These are phyloP conservation scores for Sphenostylis stenocarpa DNA, from an alignment of 306 rosid species.

Conservation along the genomic window DNA sequence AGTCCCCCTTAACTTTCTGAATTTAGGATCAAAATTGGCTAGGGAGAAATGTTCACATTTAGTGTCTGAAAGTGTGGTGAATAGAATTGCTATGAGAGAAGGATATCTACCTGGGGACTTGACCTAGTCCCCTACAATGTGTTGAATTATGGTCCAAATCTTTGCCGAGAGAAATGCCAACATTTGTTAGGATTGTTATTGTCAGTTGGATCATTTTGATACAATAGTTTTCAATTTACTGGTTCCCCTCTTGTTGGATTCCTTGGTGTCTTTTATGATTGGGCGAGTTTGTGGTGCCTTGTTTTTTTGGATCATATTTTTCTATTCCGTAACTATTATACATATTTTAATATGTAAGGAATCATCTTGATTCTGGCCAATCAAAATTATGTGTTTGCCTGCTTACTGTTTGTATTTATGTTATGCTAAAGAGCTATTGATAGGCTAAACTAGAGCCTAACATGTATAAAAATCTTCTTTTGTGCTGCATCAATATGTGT, in stretches of 20 bases:
- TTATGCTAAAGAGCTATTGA: background rate
- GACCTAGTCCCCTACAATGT: background rate
- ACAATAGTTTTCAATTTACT: background rate
- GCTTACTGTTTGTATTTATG: background rate
- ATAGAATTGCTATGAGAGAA: background rate
- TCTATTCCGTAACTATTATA: background rate
- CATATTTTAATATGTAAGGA: background rate
- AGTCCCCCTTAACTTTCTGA: background rate
- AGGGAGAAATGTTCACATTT: background rate
- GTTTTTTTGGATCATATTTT: background rate
- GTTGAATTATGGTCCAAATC: background rate
- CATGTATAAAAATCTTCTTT: background rate
- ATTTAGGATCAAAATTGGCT: background rate
- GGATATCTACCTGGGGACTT: background rate
- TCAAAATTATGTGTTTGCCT: background rate
- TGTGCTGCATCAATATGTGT: background rate
- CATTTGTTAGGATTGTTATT: background rate
- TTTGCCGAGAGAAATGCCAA: background rate
- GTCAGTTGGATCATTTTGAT: background rate
- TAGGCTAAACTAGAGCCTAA: background rate
- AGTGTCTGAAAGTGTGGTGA: background rate
- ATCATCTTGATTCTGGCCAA: no score
- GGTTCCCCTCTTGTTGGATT: background rate
- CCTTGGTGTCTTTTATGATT: background rate
- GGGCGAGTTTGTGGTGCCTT: background rate